Percentiles rank a stretch among this genome's conserved stretches.
These are phyloP conservation scores for Elaeagnus macrophylla DNA, from an alignment of 306 rosid species.

Conservation along the genomic window DNA sequence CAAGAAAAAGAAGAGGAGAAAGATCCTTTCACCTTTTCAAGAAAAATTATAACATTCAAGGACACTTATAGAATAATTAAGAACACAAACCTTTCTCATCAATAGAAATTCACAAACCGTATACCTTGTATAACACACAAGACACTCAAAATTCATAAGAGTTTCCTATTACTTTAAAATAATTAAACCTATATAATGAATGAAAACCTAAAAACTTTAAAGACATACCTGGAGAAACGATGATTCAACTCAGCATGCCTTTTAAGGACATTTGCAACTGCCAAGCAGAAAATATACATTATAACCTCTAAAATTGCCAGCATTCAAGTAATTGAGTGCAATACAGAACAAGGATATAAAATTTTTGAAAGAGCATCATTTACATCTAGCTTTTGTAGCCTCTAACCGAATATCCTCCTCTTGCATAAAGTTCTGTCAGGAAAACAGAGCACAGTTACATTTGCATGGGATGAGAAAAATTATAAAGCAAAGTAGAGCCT, in stretches of 20 bases:
- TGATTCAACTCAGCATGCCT: constrained; percentile 72
- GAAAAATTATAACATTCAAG: too few relatives aligned
- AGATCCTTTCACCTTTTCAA: too few relatives aligned
- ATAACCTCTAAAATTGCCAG: constrained; percentile 8
- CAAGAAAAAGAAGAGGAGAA: too few relatives aligned
- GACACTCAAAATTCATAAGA: background rate
- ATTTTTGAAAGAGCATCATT: constrained; percentile 14
- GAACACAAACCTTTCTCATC: too few relatives aligned
- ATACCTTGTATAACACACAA: too few relatives aligned
- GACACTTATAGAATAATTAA: too few relatives aligned
- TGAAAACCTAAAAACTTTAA: background rate
- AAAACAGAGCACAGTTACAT: constrained; percentile 12
- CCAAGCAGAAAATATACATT: constrained; percentile 22
- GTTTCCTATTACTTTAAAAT: background rate
- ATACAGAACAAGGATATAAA: constrained; percentile 1
- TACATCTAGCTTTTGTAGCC: constrained; percentile 74
- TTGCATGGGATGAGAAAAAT: background rate
- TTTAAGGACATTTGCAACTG: constrained; percentile 71
- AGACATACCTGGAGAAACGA: constrained; percentile 72
- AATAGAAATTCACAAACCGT: too few relatives aligned
- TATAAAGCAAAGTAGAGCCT: background rate
- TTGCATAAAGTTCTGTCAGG: constrained; percentile 48
- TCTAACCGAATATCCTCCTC: constrained; percentile 77
- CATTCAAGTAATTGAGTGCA: background rate
- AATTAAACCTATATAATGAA: constrained; percentile 2